Evolutionary conservation across 1,139 yeast genomes (phyloP).

Genomic region (Yamadazyma triangularis): DNA sequence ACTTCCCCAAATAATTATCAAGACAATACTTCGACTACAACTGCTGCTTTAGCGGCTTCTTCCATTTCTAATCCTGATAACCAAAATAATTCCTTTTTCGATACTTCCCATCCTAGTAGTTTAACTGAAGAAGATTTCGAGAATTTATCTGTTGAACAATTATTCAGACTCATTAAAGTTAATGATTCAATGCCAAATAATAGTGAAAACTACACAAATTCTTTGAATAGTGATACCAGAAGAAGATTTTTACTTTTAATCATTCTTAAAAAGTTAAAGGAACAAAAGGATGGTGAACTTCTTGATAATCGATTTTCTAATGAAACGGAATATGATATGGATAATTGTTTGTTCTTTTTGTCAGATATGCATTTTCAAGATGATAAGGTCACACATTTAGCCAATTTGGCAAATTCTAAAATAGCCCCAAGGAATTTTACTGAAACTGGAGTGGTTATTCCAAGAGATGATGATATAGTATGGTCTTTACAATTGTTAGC

Average conservation of each 20-base stretch:
- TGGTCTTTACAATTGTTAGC: slow-evolving; percentile 93
- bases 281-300: slow-evolving; percentile 34
- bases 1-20: slow-evolving; percentile 12
- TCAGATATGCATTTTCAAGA: slow-evolving; percentile 41
- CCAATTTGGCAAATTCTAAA: slow-evolving; percentile 23
- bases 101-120: slow-evolving; percentile 19
- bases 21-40: slow-evolving; percentile 8
- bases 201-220: slow-evolving; percentile 1
- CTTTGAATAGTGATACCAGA: slow-evolving; percentile 28
- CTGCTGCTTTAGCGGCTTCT: slow-evolving; percentile 12
- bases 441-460: slow-evolving; percentile 70
- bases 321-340: slow-evolving; percentile 41
- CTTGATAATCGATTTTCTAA: slow-evolving; percentile 29
- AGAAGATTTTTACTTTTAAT: slow-evolving; percentile 34
- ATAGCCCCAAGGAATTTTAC: slow-evolving; percentile 61
- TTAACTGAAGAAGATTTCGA: slow-evolving; percentile 41
- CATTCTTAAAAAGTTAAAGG: slow-evolving; percentile 34
- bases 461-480: slow-evolving; percentile 87
- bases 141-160: slow-evolving; percentile 31
- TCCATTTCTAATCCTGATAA: slow-evolving; percentile 3
- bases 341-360: slow-evolving; percentile 38
- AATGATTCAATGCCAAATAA: slow-evolving; percentile 6
- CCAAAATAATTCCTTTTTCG: slow-evolving; percentile 14
- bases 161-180: slow-evolving; percentile 29
- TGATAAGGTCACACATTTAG: slow-evolving; percentile 17